Evolutionary conservation across 177 flowering plant genomes (phyloP), one percentile per base, ranked within the genome.

Genomic region (Telopea speciosissima): DNA sequence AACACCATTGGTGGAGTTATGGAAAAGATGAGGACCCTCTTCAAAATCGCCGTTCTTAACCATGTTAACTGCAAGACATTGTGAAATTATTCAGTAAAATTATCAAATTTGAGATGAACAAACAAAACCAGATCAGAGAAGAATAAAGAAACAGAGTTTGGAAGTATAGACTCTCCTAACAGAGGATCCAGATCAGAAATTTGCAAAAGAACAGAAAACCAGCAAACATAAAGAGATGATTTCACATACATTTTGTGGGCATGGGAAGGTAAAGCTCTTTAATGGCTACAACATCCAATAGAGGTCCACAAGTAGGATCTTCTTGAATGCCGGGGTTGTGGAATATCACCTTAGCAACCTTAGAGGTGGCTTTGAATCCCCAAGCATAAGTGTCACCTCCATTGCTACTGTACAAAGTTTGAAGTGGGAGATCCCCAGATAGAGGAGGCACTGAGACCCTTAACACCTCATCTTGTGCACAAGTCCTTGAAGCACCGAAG

Each of bases 271-370:
- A 52, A 22, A 94, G 84, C 78, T 88, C 86, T 69, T 90, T 94
- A 73, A 94, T 89, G 62, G 91, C 97, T 63, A 94, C 90, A 0
- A 88, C 91, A 79, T 94, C 97, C 68, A 92, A 62, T 54, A 94
- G 87, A 8, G 98, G 97, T 3, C 98, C 97, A 78, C 98, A 92
- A 73, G 91, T 77, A 69, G 98, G 97, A 79, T 94, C 95, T 75
- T 94, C 98, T 75, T 92, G 98, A 71, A 85, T 78, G n/a, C 97
- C 97, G 23, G 95, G 87, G 67, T 94, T 94, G 77, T 86, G 91
- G 73, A 94, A 90, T 1, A 64, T 81, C n/a, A 90, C 77, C 28
- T 72, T 84, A n/a, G 76, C 91, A 64, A 71, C 49, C 6, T 68
- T 63, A 26, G 90, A 77, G 22, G 76, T 68, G 13, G 97, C 86